Evolutionary conservation across 148 eudicot genomes (phyloP).

Genomic region (Camellia granthamiana): DNA sequence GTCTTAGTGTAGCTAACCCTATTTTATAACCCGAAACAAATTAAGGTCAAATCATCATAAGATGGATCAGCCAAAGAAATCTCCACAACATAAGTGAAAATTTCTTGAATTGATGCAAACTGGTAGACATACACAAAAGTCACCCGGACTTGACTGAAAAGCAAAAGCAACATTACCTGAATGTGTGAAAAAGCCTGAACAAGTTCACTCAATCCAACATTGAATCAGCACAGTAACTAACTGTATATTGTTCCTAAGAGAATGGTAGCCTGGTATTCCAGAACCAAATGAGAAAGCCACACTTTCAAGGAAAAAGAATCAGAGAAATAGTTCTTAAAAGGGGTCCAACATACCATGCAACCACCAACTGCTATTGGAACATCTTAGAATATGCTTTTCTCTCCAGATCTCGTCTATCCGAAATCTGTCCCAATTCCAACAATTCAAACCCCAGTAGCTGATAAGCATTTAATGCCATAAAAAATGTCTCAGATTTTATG

Average conservation of each 20-base stretch:
- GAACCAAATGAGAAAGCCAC: background rate
- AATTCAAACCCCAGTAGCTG: background rate
- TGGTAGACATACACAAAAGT: background rate
- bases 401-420: constrained; percentile 61
- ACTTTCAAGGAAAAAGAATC: no score
- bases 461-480: constrained; percentile 3
- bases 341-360: constrained; percentile 12
- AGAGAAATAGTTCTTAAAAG: background rate
- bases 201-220: background rate
- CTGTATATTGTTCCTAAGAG: background rate
- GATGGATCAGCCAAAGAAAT: background rate
- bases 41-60: background rate
- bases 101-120: background rate
- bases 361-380: constrained; percentile 32
- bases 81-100: background rate
- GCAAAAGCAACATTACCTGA: background rate
- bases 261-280: constrained; percentile 3
- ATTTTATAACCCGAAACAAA: no score
- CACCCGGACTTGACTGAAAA: no score
- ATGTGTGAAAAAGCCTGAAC: background rate
- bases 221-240: background rate
- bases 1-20: no score
- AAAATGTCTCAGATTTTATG: background rate
- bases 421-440: constrained; percentile 41
- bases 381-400: constrained; percentile 56